Conservation (phyloP, 75 land plant species). For the Sequoiadendron giganteum region DNA sequence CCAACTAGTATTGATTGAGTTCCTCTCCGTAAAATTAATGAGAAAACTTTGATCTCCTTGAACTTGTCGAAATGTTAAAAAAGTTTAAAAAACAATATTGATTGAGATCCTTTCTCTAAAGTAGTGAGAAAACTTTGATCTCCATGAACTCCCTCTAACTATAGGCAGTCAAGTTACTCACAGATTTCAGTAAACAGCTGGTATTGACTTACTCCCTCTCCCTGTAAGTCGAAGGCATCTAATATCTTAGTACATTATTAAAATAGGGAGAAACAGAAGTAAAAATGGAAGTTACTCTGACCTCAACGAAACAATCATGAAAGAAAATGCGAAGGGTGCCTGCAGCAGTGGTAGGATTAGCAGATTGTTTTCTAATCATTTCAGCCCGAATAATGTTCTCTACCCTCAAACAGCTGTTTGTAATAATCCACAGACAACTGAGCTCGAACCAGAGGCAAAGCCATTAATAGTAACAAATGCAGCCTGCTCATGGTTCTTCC, state of each 20-base stretch:
- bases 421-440: slow-evolving; percentile 28
- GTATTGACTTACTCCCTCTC: not conserved
- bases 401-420: slow-evolving; percentile 27
- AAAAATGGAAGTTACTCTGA: not conserved
- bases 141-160: too few relatives aligned
- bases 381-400: slow-evolving; percentile 28
- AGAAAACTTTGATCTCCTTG: too few relatives aligned
- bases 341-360: slow-evolving; percentile 38
- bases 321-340: slow-evolving; percentile 45
- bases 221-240: not conserved
- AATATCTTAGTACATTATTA: too few relatives aligned
- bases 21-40: too few relatives aligned
- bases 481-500: not conserved
- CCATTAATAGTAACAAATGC: not conserved
- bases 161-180: too few relatives aligned
- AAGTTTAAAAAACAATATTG: too few relatives aligned
- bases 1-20: too few relatives aligned
- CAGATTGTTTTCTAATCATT: slow-evolving; percentile 12
- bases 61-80: too few relatives aligned
- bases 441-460: not conserved
- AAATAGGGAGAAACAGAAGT: not conserved
- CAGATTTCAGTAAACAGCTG: not conserved
- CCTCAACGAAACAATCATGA: slow-evolving; percentile 53
- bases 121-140: too few relatives aligned
- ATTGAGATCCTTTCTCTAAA: too few relatives aligned